Base-by-base conservation (phyloP, 140 eudicot species). In the Cichorium intybus region DNA sequence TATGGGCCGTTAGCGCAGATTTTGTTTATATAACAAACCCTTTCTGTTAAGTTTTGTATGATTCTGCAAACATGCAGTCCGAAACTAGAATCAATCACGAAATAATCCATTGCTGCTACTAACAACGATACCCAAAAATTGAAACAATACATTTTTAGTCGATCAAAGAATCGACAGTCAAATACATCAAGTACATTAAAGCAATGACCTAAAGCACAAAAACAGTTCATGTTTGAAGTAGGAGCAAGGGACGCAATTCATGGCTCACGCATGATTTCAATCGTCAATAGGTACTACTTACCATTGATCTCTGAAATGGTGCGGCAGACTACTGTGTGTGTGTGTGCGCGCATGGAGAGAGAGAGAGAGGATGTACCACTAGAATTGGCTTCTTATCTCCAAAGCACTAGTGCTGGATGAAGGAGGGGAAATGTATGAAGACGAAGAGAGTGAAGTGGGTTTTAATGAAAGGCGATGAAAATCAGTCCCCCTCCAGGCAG, bases 401-500 rank as follows among this genome's bases (percentile, higher is more conserved):
- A 65, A 28, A 65, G 26, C 49, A 52, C 52, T 23, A 35, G 74
- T 45, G 58, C 18, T 41, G 65, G 33, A 56, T 69, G 66, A 10
- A 55, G 18, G 33, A 22, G 29, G n/a, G 3, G 10, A 23, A 8
- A 18, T 23, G 24, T 23, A 39, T 4, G 52, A 55, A 6, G 73
- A 31, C 4, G 71, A 56, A 28, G 58, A 21, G 58, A 69, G 24
- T 16, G 57, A 17, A 26, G 65, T 55, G 65, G 65, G 74, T 43
- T 56, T 14, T 56, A 53, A 52, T 34, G 49, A 54, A 18, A 56
- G 65, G 65, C 46, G 56, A 22, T 68, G 14, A 16, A 9, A 16
- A 62, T 23, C 27, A 45, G 21, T 26, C 26, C 17, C 12, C 11
- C 41, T 26, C 15, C 20, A n/a, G n/a, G n/a, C n/a, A n/a, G n/a